These are phyloP conservation scores for Capsella bursapastoris DNA, from an alignment of 345 rosid species.

Conservation along the genomic window DNA sequence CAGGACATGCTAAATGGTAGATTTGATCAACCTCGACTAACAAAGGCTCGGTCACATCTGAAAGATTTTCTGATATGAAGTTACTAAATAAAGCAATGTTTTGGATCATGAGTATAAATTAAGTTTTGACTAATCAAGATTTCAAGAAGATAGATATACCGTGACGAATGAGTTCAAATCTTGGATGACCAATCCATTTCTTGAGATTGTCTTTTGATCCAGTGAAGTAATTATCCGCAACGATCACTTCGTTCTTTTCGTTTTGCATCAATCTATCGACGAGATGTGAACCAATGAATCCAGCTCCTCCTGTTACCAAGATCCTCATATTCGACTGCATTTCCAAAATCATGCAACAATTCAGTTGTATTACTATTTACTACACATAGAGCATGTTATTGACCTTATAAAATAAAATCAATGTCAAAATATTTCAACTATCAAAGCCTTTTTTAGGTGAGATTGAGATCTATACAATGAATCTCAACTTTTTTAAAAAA, in stretches of 20 bases:
- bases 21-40: conserved; percentile 87
- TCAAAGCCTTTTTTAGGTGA: conserved; percentile 13
- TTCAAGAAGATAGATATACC: conserved; percentile 49
- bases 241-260: conserved; percentile 89
- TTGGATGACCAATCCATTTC: conserved; percentile 93
- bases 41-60: conserved; percentile 87
- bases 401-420: not conserved
- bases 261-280: conserved; percentile 91
- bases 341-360: conserved; percentile 13
- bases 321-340: conserved; percentile 91
- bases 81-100: not conserved
- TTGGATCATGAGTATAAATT: not conserved
- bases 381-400: not conserved
- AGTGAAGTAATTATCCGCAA: conserved; percentile 90
- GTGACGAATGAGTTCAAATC: conserved; percentile 96
- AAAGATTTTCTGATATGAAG: not conserved
- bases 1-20: conserved; percentile 98
- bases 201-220: conserved; percentile 89
- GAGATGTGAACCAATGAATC: conserved; percentile 91
- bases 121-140: conserved; percentile 2
- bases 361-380: not conserved
- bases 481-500: not conserved
- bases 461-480: conserved; percentile 14
- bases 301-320: conserved; percentile 94
- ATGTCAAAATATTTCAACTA: not conserved